Base-by-base conservation (phyloP, 2,329 filamentous ascomycete genomes). In the Fusarium begoniae region DNA sequence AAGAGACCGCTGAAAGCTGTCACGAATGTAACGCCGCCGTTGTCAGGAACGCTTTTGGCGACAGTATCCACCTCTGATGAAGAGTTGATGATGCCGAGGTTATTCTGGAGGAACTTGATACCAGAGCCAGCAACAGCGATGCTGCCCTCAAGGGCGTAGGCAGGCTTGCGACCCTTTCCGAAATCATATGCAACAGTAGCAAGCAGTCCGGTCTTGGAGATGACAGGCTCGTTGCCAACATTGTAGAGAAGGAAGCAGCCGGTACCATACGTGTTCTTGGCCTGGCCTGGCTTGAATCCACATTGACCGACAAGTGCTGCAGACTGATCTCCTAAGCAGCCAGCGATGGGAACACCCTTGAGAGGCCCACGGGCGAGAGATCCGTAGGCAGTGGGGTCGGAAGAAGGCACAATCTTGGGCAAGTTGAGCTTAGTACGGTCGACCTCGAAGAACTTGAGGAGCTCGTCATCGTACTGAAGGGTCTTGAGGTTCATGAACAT, bases 401-500 rank as follows among this genome's bases (percentile, higher is more conserved):
- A 94, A 0, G 94, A 97, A 3, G 92, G 91, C 10, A 95, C 92
- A 75, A 98, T 97, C 79, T 91, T 90, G n/a, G 95, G 95, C 18
- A 98, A 86, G 57, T 89, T 86, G 47, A 97, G 85, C 81, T 95
- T 96, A 62, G 85, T 87, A 55, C 78, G 81, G 78, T 90, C 88
- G 70, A 98, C 88, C 51, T 89, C 90, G 83, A 97, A 97, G 84
- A 97, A 97, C 30, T 90, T 84, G 32, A 97, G 85, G 32, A 97
- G 87, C 45, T 87, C 87, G 64, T 94, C 90, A 80, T 96, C 94
- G 82, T 97, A 98, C 77, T 95, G 82, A 67, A 94, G 87, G 17
- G 91, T 95, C 77, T 91, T 88, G 61, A 98, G 87, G 83, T 97
- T 94, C 92, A 97, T 95, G 83, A 98, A 96, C 94, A 97, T 97